Conservation (phyloP, 2,329 filamentous ascomycete species). For the Fusarium haematococcum region DNA sequence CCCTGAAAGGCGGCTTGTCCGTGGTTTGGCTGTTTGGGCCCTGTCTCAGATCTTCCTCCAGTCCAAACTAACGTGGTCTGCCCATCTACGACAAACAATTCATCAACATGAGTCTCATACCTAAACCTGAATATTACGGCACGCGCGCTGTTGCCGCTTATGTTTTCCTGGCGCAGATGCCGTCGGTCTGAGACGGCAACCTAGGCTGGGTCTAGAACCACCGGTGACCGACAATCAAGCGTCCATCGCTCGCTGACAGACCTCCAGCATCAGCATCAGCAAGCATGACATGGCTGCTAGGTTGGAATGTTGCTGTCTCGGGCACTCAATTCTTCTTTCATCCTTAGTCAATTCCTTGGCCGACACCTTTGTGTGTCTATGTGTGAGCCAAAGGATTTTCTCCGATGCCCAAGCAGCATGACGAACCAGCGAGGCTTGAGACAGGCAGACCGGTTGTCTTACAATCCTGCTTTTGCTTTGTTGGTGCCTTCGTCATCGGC, state of each 20-base stretch:
- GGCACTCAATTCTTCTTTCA: slow-evolving; percentile 6
- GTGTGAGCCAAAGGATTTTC: slow-evolving; percentile 1
- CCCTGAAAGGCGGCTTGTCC: slow-evolving; percentile 8
- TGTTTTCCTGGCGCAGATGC: neutral
- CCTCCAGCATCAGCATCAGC: slow-evolving; percentile 7
- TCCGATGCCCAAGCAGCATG: neutral
- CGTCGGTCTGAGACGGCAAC: neutral
- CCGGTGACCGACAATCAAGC: neutral
- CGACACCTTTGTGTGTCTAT: neutral
- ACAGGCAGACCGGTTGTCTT: neutral
- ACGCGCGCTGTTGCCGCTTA: slow-evolving; percentile 23
- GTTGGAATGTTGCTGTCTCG: slow-evolving; percentile 11
- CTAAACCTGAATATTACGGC: neutral
- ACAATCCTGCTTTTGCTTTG: slow-evolving; percentile 13
- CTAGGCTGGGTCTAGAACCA: neutral
- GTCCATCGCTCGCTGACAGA: neutral
- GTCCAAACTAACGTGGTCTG: slow-evolving; percentile 7
- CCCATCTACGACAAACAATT: neutral
- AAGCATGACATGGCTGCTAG: slow-evolving; percentile 15
- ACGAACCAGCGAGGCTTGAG: neutral
- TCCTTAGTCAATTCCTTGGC: neutral
- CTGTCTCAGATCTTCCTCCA: slow-evolving; percentile 34
- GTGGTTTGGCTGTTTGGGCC: slow-evolving; percentile 23
- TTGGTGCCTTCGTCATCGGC: slow-evolving; percentile 24
- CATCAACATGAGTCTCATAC: neutral